phyloP scores from a whole-genome alignment of 2,329 filamentous ascomycete genomes.

The Blastomyces gilchristii region DNA sequence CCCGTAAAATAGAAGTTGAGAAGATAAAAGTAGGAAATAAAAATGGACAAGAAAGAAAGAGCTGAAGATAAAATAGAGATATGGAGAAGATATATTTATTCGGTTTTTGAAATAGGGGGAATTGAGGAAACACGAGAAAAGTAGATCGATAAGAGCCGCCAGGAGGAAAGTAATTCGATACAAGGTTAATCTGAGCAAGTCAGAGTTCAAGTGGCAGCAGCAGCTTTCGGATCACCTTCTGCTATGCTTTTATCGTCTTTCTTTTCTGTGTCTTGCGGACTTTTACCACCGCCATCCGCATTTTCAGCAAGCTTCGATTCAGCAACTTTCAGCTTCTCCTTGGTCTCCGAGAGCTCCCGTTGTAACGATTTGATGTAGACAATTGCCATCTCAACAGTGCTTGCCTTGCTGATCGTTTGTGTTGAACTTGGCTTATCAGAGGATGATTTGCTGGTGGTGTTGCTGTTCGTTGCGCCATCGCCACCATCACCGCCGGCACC shows the following conservation, averaged over 20 bases:
- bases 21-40: background rate
- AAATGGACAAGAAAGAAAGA: background rate
- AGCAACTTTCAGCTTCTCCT: conserved; percentile 52
- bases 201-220: background rate
- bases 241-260: background rate
- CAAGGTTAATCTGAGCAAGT: background rate
- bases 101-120: background rate
- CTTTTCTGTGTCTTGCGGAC: background rate
- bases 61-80: background rate
- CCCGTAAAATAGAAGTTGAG: background rate
- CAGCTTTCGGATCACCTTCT: background rate
- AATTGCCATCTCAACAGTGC: conserved; percentile 94
- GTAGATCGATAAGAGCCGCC: background rate
- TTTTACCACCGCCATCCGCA: background rate
- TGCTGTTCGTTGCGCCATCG: conserved; percentile 30
- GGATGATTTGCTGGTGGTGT: conserved; percentile 35
- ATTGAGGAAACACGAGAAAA: background rate
- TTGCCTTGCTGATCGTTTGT: conserved; percentile 78
- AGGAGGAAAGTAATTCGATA: background rate
- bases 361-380: conserved; percentile 85
- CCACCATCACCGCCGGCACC: conserved; percentile 18
- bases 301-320: conserved; percentile 43
- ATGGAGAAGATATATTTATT: background rate
- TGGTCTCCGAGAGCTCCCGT: conserved; percentile 57
- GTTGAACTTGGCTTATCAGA: conserved; percentile 36